Evolutionary conservation across 148 eudicot species (phyloP).

Genomic region (Amaranthus cruentus): DNA sequence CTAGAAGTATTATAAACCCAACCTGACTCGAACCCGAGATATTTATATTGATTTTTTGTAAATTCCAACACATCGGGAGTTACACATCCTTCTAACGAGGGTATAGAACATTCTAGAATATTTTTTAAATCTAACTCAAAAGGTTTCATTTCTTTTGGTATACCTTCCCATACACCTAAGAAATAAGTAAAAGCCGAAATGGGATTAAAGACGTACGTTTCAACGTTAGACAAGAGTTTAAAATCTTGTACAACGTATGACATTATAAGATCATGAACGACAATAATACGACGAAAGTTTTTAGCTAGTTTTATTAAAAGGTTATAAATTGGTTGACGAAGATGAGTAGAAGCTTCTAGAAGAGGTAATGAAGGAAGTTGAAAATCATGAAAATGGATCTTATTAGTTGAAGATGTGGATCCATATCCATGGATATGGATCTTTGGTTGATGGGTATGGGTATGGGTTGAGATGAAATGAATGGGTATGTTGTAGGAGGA

Average conservation of each 20-base stretch:
- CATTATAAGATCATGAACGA: constrained; percentile 44
- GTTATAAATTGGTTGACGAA: constrained; percentile 27
- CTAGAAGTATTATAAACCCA: constrained; percentile 21
- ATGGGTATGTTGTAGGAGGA: constrained; percentile 39
- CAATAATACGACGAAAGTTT: constrained; percentile 20
- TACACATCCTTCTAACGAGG: constrained; percentile 16
- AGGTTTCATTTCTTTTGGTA: constrained; percentile 10
- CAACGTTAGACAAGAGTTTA: constrained; percentile 31
- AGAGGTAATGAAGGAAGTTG: constrained; percentile 34
- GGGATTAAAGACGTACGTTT: constrained; percentile 35
- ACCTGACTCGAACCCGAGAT: constrained; percentile 18
- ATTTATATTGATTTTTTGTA: neutral
- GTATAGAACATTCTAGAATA: neutral
- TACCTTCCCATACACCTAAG: constrained; percentile 13
- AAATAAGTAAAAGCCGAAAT: constrained; percentile 32
- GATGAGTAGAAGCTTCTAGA: constrained; percentile 21
- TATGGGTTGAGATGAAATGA: constrained; percentile 36
- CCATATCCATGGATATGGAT: constrained; percentile 29
- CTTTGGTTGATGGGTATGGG: constrained; percentile 42
- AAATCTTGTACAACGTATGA: constrained; percentile 39
- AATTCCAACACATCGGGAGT: constrained; percentile 21
- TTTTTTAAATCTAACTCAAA: constrained; percentile 2
- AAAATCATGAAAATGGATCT: constrained; percentile 44
- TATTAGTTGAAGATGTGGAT: constrained; percentile 6
- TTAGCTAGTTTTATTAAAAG: constrained; percentile 28